Conservation (phyloP, 2,329 filamentous ascomycete species). For the Rutstroemia sp. region DNA sequence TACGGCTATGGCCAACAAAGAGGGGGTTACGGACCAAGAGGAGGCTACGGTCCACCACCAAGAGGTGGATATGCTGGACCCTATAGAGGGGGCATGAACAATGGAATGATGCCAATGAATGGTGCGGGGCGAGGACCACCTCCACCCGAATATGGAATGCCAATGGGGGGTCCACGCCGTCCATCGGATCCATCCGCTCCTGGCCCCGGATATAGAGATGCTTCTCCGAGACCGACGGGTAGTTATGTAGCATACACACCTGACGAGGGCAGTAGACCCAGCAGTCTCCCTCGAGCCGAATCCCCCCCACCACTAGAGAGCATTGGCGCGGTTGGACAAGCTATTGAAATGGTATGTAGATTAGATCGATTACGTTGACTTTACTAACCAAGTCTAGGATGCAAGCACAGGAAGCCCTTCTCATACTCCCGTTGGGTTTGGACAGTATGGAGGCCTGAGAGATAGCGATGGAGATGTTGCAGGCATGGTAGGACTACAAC, state of each 20-base stretch:
- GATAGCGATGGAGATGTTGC: conserved; percentile 66
- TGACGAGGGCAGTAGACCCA: conserved; percentile 12
- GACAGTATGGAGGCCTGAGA: conserved; percentile 40
- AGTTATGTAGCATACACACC: conserved; percentile 24
- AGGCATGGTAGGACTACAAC: conserved; percentile 67
- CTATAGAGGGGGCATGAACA: conserved; percentile 32
- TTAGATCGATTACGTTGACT: not conserved
- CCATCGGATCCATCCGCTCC: conserved; percentile 14
- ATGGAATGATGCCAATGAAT: conserved; percentile 31
- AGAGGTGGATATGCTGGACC: conserved; percentile 9
- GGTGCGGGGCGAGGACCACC: conserved; percentile 33
- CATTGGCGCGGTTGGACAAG: conserved; percentile 46
- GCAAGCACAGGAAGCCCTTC: conserved; percentile 50
- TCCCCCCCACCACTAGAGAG: conserved; percentile 55
- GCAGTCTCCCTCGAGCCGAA: conserved; percentile 50
- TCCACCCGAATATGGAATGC: conserved; percentile 31
- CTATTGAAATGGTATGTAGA: conserved; percentile 62
- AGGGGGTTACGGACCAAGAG: conserved; percentile 16
- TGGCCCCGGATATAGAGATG: conserved; percentile 13
- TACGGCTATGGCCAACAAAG: conserved; percentile 39
- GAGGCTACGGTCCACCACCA: conserved; percentile 29
- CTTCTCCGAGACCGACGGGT: conserved; percentile 6
- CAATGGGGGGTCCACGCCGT: conserved; percentile 16
- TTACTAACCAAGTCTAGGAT: conserved; percentile 35
- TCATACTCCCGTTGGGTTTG: conserved; percentile 34